Conservation (phyloP, 257 asterid genomes). For the Primulina eburnea region DNA sequence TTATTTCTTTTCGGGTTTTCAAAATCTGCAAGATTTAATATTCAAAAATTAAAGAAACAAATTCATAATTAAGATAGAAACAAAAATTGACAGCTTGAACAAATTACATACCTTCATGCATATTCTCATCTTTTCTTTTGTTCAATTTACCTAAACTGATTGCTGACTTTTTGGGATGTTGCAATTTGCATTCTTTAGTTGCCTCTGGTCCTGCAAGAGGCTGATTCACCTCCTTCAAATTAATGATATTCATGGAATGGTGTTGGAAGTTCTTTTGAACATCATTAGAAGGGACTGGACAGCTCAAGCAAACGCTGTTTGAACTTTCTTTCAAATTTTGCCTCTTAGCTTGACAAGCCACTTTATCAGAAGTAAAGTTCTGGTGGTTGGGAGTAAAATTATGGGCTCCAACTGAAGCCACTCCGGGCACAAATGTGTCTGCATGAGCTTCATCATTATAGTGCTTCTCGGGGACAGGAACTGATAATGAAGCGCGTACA, state of each 20-base stretch:
- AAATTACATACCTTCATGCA: conserved; percentile 51
- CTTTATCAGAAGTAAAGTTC: conserved; percentile 29
- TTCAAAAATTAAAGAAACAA: conserved; percentile 25
- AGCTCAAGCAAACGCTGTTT: conserved; percentile 28
- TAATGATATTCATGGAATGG: conserved; percentile 36
- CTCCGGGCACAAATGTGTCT: conserved; percentile 40
- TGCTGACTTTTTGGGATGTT: conserved; percentile 35
- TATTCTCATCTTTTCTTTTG: conserved; percentile 45
- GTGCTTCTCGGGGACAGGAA: conserved; percentile 49
- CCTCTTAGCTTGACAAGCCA: conserved; percentile 44
- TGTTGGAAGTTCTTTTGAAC: conserved; percentile 37
- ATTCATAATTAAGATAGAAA: conserved; percentile 22
- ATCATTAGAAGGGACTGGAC: conserved; percentile 26
- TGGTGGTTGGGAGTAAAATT: conserved; percentile 30
- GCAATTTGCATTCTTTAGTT: conserved; percentile 32
- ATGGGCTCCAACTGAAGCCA: conserved; percentile 34
- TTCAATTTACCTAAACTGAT: conserved; percentile 33
- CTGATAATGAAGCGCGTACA: conserved; percentile 41
- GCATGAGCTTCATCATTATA: conserved; percentile 36
- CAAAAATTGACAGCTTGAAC: conserved; percentile 22
- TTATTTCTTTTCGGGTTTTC: conserved; percentile 46
- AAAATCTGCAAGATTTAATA: conserved; percentile 53
- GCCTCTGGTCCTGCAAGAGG: conserved; percentile 36
- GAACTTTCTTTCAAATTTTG: conserved; percentile 46
- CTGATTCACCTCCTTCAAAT: conserved; percentile 49